Evolutionary conservation across 345 rosid species (phyloP).

Genomic region (Draba incana): DNA sequence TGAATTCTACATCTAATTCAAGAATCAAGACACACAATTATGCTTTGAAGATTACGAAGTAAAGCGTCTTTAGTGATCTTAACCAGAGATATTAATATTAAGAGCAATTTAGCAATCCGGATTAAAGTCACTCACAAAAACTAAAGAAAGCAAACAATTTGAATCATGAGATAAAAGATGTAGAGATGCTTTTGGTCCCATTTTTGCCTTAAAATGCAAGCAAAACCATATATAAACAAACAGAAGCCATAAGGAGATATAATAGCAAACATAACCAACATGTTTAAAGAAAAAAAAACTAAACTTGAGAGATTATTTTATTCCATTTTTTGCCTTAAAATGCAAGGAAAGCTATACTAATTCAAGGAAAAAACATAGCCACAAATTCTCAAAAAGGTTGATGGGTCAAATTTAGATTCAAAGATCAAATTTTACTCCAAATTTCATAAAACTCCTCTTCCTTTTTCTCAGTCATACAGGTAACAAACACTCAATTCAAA

Average conservation of each 20-base stretch:
- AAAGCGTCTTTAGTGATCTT: background rate
- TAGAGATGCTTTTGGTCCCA: constrained; percentile 19
- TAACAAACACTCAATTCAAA: background rate
- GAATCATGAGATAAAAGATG: background rate
- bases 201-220: constrained; percentile 35
- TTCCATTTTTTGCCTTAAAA: too few species aligned
- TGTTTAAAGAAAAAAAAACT: background rate
- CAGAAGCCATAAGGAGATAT: background rate
- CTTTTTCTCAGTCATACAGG: too few species aligned
- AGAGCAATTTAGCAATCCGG: too few species aligned
- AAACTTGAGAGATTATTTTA: too few species aligned
- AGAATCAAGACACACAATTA: constrained; percentile 2
- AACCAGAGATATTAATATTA: too few species aligned
- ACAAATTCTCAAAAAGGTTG: constrained; percentile 15
- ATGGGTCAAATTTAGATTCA: constrained; percentile 17
- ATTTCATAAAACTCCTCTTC: too few species aligned
- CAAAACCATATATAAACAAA: constrained; percentile 31
- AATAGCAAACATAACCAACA: constrained; percentile 19
- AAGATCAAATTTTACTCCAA: constrained; percentile 8
- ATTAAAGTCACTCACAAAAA: background rate
- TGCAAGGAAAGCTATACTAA: too few species aligned
- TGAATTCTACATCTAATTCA: background rate
- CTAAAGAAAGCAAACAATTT: constrained; percentile 1
- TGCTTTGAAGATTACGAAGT: constrained; percentile 4
- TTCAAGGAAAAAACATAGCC: too few species aligned